Conservation (phyloP, 306 rosid species). For the Vigna trinervia region DNA sequence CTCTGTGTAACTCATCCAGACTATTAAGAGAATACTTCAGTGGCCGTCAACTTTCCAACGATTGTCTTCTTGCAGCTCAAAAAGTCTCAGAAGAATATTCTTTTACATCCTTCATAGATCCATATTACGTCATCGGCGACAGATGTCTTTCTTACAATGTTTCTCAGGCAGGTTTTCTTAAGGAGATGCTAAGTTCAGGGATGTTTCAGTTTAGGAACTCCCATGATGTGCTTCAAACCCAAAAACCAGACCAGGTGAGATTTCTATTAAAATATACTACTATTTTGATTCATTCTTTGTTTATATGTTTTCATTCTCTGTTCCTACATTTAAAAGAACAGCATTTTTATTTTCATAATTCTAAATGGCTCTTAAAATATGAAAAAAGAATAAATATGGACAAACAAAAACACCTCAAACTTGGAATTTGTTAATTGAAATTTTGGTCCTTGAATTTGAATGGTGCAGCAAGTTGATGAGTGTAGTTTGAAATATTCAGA, state of each 20-base stretch:
- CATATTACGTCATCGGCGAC: constrained; percentile 16
- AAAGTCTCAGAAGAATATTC: constrained; percentile 22
- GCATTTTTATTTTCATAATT: too few relatives aligned
- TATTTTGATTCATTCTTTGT: not conserved
- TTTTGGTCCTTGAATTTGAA: constrained; percentile 4
- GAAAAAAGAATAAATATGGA: too few relatives aligned
- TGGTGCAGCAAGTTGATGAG: constrained; percentile 49
- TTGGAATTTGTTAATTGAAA: too few relatives aligned
- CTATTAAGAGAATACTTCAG: not conserved
- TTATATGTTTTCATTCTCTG: not conserved
- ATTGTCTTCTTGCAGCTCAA: not conserved
- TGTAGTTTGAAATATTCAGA: constrained; percentile 51
- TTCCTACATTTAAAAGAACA: too few relatives aligned
- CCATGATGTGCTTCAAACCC: not conserved
- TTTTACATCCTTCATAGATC: not conserved
- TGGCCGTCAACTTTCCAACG: not conserved
- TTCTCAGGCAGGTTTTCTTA: constrained; percentile 34
- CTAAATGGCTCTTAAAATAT: too few relatives aligned
- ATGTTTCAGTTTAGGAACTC: not conserved
- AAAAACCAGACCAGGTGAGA: constrained; percentile 22
- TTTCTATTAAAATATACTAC: not conserved
- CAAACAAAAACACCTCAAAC: too few relatives aligned
- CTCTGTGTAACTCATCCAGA: constrained; percentile 43
- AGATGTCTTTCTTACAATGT: constrained; percentile 37
- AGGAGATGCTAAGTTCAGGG: not conserved